Base-by-base conservation (phyloP, 805 yeast species). In the Lachancea sp. region DNA sequence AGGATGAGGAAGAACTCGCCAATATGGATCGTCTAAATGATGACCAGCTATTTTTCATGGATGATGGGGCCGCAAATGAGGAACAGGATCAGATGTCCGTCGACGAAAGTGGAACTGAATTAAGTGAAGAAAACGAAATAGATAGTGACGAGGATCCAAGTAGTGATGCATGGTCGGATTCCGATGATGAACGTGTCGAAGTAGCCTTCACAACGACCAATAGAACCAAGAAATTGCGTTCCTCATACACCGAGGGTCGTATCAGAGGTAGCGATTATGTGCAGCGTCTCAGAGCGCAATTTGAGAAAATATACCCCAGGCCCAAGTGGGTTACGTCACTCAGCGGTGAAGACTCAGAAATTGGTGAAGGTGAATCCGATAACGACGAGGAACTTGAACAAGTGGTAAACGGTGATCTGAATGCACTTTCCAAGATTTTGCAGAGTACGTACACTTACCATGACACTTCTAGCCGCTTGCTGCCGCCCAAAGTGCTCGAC, bases 161-260 rank as follows among this genome's bases (percentile, higher is more conserved):
- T 35, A 57, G 54, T 8, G 58, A 50, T 2, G 87, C 80, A 2
- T 92, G 98, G 98, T 61, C 61, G 12, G 98, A 92, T 64, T 81
- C 94, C 43, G 97, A 89, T 54, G 98, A 92, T 60, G 97, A 89
- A 46, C 70, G 69, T 32, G 50, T 84, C 19, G 64, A 67, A 16
- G 70, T 90, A 5, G 75, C 92, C 1, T 62, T 92, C 22, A 56
- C 69, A 12, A 60, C 73, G 1, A 66, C 80, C 1, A 80, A 81
- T 48, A 77, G 74, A 49, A 61, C 81, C 23, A 78, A 75, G 48
- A 92, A 90, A 64, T 69, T 92, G 50, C 76, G 96, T 54, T 69
- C 71, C 34, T 59, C 74, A 0, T 80, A 71, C 42, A 60, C 61
- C 3, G 90, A 85, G 46, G 59, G 68, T 9, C 44, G 51, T 2